Evolutionary conservation across 345 rosid species (phyloP).

Genomic region (Populus davidiana): DNA sequence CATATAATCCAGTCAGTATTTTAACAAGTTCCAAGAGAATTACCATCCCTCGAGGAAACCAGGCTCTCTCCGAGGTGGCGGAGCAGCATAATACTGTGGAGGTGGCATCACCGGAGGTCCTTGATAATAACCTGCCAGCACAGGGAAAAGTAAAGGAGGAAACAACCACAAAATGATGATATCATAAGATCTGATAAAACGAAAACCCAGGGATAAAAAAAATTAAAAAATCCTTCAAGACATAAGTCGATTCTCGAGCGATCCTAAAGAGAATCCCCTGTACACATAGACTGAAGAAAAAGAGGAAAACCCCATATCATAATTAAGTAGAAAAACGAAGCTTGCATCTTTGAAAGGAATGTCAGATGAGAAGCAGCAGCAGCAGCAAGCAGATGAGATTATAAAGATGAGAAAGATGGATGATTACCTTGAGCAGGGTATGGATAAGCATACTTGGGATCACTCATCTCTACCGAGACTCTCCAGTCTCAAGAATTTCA

Average conservation of each 20-base stretch:
- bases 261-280: neutral
- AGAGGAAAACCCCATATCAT: neutral
- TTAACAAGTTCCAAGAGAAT: neutral
- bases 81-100: conserved; percentile 38
- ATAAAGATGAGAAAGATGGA: too few relatives aligned
- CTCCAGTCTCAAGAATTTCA: neutral
- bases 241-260: neutral
- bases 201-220: neutral
- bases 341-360: neutral
- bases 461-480: conserved; percentile 14
- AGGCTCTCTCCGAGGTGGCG: conserved; percentile 29
- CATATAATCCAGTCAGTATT: neutral
- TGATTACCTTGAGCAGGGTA: conserved; percentile 31
- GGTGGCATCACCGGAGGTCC: conserved; percentile 50
- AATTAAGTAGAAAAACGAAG: neutral
- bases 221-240: neutral
- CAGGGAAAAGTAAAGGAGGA: neutral
- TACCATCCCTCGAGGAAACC: conserved; percentile 55
- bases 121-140: conserved; percentile 44
- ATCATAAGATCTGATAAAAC: too few relatives aligned
- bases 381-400: neutral
- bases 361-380: neutral
- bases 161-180: neutral
- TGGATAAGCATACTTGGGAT: conserved; percentile 34
- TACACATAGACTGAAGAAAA: neutral